A percentile compares a stretch with the other conserved stretches of the same genome.
Evolutionary conservation across 768 basidiomycete species (phyloP).

Genomic region (Pleurotus pulmonarius): DNA sequence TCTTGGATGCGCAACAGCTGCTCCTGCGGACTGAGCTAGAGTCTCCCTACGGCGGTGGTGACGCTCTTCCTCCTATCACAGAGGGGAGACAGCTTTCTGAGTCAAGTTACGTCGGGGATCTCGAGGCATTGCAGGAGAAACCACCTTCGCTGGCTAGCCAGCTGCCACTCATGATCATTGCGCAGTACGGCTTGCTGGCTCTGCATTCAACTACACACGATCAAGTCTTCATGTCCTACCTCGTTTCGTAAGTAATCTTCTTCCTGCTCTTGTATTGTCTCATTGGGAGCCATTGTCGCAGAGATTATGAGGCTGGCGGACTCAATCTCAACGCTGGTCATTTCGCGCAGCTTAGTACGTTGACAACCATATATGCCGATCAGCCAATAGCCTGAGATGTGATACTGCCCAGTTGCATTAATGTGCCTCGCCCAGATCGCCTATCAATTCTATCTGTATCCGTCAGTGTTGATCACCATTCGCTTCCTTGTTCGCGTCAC

Average conservation of each 20-base stretch:
- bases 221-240: constrained; percentile 88
- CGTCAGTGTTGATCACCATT: constrained; percentile 48
- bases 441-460: constrained; percentile 89
- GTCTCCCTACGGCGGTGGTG: constrained; percentile 19
- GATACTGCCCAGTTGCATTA: constrained; percentile 60
- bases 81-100: constrained; percentile 40
- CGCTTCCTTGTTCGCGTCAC: not conserved
- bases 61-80: constrained; percentile 47
- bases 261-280: not conserved
- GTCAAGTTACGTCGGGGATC: constrained; percentile 1
- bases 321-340: constrained; percentile 87
- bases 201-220: constrained; percentile 88
- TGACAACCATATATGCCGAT: not conserved
- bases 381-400: constrained; percentile 9
- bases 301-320: constrained; percentile 82
- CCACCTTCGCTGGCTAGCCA: constrained; percentile 66
- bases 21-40: constrained; percentile 41
- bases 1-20: constrained; percentile 68
- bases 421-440: constrained; percentile 95
- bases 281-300: constrained; percentile 26
- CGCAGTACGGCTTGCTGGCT: constrained; percentile 88
- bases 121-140: constrained; percentile 46
- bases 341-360: constrained; percentile 84
- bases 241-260: constrained; percentile 65
- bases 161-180: constrained; percentile 79